A percentile compares a stretch with the other conserved stretches of the same genome.
Evolutionary conservation across 805 yeast species (phyloP).

Genomic region (Yamadazyma nakazawae): DNA sequence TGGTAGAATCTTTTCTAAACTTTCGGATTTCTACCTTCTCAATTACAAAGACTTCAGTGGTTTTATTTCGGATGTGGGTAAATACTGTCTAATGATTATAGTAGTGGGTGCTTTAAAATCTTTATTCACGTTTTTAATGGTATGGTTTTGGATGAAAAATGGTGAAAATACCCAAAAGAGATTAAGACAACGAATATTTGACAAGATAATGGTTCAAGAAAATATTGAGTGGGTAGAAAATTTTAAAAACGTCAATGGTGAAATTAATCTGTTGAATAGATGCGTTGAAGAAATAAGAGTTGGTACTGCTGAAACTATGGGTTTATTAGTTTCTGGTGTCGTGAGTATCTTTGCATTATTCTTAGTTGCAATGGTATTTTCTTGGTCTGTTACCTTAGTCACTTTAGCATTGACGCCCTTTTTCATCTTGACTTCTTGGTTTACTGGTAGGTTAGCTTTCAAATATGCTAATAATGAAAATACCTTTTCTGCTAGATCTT

Average conservation of each 20-base stretch:
- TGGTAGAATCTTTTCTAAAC: slow-evolving; percentile 55
- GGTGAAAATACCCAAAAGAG: slow-evolving; percentile 70
- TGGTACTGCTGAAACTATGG: slow-evolving; percentile 66
- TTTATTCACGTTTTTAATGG: slow-evolving; percentile 48
- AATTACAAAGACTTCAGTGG: slow-evolving; percentile 20
- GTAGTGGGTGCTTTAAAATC: slow-evolving; percentile 29
- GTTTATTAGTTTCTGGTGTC: slow-evolving; percentile 50
- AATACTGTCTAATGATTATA: slow-evolving; percentile 31
- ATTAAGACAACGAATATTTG: slow-evolving; percentile 47
- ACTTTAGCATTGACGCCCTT: slow-evolving; percentile 75
- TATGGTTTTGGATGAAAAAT: slow-evolving; percentile 59
- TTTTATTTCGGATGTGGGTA: slow-evolving; percentile 24
- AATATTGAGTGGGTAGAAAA: slow-evolving; percentile 60
- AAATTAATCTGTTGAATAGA: slow-evolving; percentile 61
- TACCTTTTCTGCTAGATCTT: slow-evolving; percentile 47
- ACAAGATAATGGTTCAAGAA: slow-evolving; percentile 43
- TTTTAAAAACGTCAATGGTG: slow-evolving; percentile 56
- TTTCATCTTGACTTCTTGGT: slow-evolving; percentile 45
- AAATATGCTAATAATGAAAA: slow-evolving; percentile 57
- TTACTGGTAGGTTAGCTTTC: slow-evolving; percentile 52
- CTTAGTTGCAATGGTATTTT: slow-evolving; percentile 65
- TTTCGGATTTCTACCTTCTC: slow-evolving; percentile 29
- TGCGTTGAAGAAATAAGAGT: slow-evolving; percentile 70
- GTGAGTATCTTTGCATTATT: slow-evolving; percentile 54
- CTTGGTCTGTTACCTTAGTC: slow-evolving; percentile 83